Evolutionary conservation across 2,329 filamentous ascomycete species (phyloP).

Genomic region (Pseudogymnoascus sp.): DNA sequence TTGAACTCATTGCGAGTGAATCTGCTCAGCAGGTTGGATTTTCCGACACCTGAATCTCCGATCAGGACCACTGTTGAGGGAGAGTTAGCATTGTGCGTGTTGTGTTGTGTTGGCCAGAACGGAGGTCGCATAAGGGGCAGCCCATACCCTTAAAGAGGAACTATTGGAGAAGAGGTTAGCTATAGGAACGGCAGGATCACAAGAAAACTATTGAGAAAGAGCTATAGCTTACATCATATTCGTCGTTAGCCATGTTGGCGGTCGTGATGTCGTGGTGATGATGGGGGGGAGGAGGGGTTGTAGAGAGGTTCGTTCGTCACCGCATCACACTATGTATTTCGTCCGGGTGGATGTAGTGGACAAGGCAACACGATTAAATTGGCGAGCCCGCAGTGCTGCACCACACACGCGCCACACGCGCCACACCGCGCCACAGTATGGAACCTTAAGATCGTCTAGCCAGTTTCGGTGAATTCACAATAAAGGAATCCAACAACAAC

Average conservation of each 20-base stretch:
- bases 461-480: background rate
- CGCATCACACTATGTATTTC: constrained; percentile 11
- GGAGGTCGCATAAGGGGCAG: constrained; percentile 10
- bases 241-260: constrained; percentile 92
- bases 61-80: constrained; percentile 77
- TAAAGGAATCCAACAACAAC: background rate
- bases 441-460: background rate
- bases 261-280: constrained; percentile 21
- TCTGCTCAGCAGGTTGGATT: constrained; percentile 98
- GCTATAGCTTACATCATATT: constrained; percentile 85
- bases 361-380: constrained; percentile 15
- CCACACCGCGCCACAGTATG: constrained; percentile 14
- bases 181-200: constrained; percentile 30
- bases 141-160: constrained; percentile 84
- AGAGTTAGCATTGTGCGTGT: constrained; percentile 27
- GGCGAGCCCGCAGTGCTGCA: constrained; percentile 16
- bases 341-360: constrained; percentile 12
- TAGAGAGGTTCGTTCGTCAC: constrained; percentile 11
- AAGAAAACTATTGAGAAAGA: constrained; percentile 14
- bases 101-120: background rate
- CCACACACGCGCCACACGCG: constrained; percentile 23
- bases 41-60: constrained; percentile 98
- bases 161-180: constrained; percentile 44
- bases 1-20: constrained; percentile 99
- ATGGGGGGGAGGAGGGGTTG: constrained; percentile 16